Base-by-base conservation (phyloP, 305 asterid genomes). In the Andrographis paniculata region DNA sequence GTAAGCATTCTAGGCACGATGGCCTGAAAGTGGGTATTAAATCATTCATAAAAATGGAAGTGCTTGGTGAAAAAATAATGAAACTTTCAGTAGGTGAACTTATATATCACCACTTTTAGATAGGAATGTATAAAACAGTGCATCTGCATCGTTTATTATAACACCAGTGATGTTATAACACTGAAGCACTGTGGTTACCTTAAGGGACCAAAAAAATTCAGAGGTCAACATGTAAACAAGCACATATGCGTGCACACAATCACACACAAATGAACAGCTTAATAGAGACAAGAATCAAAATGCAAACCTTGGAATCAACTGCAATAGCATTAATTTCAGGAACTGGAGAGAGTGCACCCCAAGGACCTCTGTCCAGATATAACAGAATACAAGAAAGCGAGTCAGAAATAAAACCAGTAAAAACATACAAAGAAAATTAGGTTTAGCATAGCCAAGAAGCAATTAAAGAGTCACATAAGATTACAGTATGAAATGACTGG, bases 311-410 rank as follows among this genome's bases (percentile, higher is more conserved):
- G 48, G 62, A 17, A 64, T 85, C 80, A 53, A 78, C 79, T 33
- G 94, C 91, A 65, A 89, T 64, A 42, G 95, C 92, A 72, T 89
- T 89, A 59, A 78, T 89, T 73, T 89, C 95, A 0, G 95, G 95
- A 56, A 82, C 73, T 9, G 98, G 91, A 44, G 95, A 85, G 67
- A 89, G 95, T 21, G 95, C 76, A 47, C 93, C 87, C 98, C 98
- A 80, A 16, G 98, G 98, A 65, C 97, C 97, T 63, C 97, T 89
- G 77, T 43, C 13, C 20, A 21, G 42, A 49, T 28, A 17, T 28
- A 54, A 42, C 17, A 36, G 24, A 48, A 55, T 22, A 22, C 41
- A 52, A 52, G 35, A 20, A 42, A 9, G 18, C 23, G 6, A 9
- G 1, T 23, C 57, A 36, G 13, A 24, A 17, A 19, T 44, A 50